Evolutionary conservation across 768 basidiomycete genomes (phyloP).

Genomic region (Amanita rimosa): DNA sequence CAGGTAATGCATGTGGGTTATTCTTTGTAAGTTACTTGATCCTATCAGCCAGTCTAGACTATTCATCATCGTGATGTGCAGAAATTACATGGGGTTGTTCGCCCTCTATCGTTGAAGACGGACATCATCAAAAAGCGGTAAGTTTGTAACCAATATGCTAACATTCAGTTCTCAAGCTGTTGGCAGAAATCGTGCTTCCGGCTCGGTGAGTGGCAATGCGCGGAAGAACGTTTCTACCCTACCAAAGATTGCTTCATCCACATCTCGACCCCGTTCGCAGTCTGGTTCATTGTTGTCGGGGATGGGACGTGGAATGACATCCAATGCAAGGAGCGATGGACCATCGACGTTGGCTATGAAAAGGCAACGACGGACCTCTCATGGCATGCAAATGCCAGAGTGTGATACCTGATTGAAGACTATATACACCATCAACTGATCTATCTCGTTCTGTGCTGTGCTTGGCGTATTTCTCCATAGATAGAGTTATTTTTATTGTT

Average conservation of each 20-base stretch:
- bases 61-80: constrained; percentile 18
- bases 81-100: constrained; percentile 94
- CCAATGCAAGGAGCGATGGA: constrained; percentile 15
- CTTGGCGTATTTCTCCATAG: neutral
- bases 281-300: constrained; percentile 46
- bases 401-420: constrained; percentile 16
- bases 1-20: constrained; percentile 85
- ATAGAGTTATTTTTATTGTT: constrained; percentile 7
- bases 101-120: constrained; percentile 91
- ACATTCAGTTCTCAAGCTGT: neutral
- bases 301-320: constrained; percentile 28
- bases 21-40: constrained; percentile 62
- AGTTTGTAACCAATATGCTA: constrained; percentile 8
- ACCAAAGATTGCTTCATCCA: constrained; percentile 69
- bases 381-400: constrained; percentile 34
- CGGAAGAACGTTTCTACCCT: constrained; percentile 52
- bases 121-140: constrained; percentile 97
- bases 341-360: constrained; percentile 37
- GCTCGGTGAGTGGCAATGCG: constrained; percentile 50
- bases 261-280: constrained; percentile 64
- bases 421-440: neutral
- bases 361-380: constrained; percentile 72
- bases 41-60: constrained; percentile 3
- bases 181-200: constrained; percentile 70
- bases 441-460: neutral